Evolutionary conservation across 2,329 filamentous ascomycete genomes (phyloP).

Genomic region (Cladosporium sp.): DNA sequence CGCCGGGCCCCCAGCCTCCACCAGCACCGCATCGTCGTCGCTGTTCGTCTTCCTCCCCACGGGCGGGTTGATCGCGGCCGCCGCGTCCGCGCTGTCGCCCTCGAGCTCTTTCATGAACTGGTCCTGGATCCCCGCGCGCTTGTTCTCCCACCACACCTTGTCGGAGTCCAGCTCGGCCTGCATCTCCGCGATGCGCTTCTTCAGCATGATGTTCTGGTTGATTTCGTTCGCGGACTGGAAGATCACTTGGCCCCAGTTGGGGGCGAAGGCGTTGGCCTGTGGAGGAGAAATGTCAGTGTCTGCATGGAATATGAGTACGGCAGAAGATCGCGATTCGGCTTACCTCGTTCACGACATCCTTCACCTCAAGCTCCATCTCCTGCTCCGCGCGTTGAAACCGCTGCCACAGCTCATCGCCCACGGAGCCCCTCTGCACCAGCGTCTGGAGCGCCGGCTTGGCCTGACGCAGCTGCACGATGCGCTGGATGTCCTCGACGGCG

Average conservation of each 20-base stretch:
- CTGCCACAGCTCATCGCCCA: conserved; percentile 94
- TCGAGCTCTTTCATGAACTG: conserved; percentile 84
- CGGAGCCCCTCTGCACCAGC: conserved; percentile 80
- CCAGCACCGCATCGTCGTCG: conserved; percentile 71
- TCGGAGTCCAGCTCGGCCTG: conserved; percentile 65
- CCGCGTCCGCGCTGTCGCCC: conserved; percentile 30
- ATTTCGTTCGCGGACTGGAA: conserved; percentile 99
- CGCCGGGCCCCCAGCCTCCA: conserved; percentile 55
- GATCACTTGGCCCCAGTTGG: conserved; percentile 87
- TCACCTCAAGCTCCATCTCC: conserved; percentile 93
- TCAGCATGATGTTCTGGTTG: conserved; percentile 72
- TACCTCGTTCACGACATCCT: conserved; percentile 90
- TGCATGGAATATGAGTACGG: conserved; percentile 5
- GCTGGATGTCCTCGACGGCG: conserved; percentile 86
- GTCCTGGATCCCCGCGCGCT: conserved; percentile 63
- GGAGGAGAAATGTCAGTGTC: neutral
- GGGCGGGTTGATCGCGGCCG: conserved; percentile 18
- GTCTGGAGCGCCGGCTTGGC: conserved; percentile 82
- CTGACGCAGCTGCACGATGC: conserved; percentile 80
- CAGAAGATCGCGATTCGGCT: conserved; percentile 18
- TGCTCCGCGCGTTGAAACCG: conserved; percentile 87
- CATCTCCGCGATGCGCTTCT: conserved; percentile 68
- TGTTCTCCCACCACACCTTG: conserved; percentile 89
- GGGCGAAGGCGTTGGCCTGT: conserved; percentile 82
- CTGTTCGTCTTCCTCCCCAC: conserved; percentile 36